Evolutionary conservation across 2,329 filamentous ascomycete species (phyloP).

Genomic region (Sporothrix schenckii): DNA sequence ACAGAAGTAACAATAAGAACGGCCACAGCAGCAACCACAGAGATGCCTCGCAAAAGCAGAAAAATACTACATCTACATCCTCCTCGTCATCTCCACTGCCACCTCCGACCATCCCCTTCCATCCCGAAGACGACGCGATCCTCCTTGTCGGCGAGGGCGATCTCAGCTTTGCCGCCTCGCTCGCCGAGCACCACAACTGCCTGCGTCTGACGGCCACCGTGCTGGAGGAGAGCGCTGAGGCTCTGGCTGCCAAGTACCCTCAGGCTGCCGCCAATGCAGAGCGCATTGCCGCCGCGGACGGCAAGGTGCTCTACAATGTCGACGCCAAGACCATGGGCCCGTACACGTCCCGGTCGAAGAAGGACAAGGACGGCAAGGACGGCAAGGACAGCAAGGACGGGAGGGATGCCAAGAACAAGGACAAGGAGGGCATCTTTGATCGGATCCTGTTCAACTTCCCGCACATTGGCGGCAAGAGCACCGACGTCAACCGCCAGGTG

Average conservation of each 20-base stretch:
- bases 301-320: constrained; percentile 61
- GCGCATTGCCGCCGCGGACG: constrained; percentile 52
- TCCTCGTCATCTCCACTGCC: constrained; percentile 41
- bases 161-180: constrained; percentile 72
- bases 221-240: constrained; percentile 59
- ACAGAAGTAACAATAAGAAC: constrained; percentile 22
- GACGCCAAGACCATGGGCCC: constrained; percentile 68
- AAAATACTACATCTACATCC: not conserved
- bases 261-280: constrained; percentile 64
- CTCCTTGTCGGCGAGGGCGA: constrained; percentile 80
- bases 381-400: constrained; percentile 32
- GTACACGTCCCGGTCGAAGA: constrained; percentile 40
- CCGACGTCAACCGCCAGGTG: constrained; percentile 92
- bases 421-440: constrained; percentile 61
- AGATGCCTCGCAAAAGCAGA: constrained; percentile 19
- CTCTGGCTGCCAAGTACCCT: constrained; percentile 73
- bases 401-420: constrained; percentile 27
- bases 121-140: constrained; percentile 66
- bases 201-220: constrained; percentile 70
- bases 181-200: constrained; percentile 68
- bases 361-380: constrained; percentile 43
- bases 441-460: constrained; percentile 95
- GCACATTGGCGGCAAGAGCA: constrained; percentile 88
- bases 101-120: constrained; percentile 66
- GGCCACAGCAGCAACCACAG: constrained; percentile 31